phyloP scores from a whole-genome alignment of 495 filamentous ascomycete genomes.

The Staphylotrichum longicolle region DNA sequence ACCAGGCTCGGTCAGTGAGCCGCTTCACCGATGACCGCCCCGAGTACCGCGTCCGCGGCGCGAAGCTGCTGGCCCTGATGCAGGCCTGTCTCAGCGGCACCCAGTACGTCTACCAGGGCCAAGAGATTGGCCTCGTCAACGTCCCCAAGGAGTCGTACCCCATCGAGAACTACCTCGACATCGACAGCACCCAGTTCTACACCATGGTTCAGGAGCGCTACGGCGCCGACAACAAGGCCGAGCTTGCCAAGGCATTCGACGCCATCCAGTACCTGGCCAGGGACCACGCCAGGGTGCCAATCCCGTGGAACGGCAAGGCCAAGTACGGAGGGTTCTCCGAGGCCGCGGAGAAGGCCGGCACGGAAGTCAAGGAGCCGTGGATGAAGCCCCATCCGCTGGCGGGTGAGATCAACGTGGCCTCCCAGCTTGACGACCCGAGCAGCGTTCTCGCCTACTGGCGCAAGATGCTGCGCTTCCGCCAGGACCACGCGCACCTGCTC shows the following conservation, averaged over 20 bases:
- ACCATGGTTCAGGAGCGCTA: slow-evolving; percentile 19
- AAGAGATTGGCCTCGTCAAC: slow-evolving; percentile 75
- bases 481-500: slow-evolving; percentile 42
- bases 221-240: slow-evolving; percentile 25
- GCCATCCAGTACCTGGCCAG: slow-evolving; percentile 55
- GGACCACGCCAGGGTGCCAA: slow-evolving; percentile 57
- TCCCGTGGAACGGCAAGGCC: slow-evolving; percentile 57
- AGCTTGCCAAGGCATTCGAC: slow-evolving; percentile 53
- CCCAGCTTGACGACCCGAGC: slow-evolving; percentile 39
- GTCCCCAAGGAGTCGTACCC: slow-evolving; percentile 46
- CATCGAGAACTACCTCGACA: slow-evolving; percentile 10
- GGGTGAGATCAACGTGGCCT: slow-evolving; percentile 48
- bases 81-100: slow-evolving; percentile 59
- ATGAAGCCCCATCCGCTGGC: slow-evolving; percentile 59
- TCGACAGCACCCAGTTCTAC: slow-evolving; percentile 9
- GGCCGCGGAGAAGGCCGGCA: slow-evolving; percentile 8
- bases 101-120: slow-evolving; percentile 71
- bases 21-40: slow-evolving; percentile 54
- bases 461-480: slow-evolving; percentile 42
- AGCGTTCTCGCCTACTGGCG: slow-evolving; percentile 49
- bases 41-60: slow-evolving; percentile 45
- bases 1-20: slow-evolving; percentile 62
- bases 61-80: slow-evolving; percentile 57
- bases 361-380: slow-evolving; percentile 41
- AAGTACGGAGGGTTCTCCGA: slow-evolving; percentile 32